phyloP scores from a whole-genome alignment of 768 basidiomycete genomes.

The Chalciporus sphaerocephalus region DNA sequence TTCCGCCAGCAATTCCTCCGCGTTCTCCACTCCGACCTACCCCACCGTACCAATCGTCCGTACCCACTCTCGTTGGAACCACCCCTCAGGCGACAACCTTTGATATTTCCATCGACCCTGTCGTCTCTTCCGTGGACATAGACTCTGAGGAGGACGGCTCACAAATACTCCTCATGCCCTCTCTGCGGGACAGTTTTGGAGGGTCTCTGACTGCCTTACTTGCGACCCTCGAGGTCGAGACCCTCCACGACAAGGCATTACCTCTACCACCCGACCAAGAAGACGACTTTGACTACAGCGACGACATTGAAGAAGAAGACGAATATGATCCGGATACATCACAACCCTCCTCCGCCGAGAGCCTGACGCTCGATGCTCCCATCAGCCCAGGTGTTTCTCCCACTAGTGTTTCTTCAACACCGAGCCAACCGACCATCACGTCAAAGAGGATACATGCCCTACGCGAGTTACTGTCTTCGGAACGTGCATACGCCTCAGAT shows the following conservation, averaged over 20 bases:
- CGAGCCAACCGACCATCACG: constrained; percentile 35
- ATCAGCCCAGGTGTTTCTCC: constrained; percentile 2
- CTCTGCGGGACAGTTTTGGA: constrained; percentile 30
- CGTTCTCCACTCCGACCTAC: constrained; percentile 31
- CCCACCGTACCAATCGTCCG: constrained; percentile 9
- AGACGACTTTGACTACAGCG: constrained; percentile 20
- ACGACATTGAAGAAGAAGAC: constrained; percentile 27
- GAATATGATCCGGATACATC: constrained; percentile 23
- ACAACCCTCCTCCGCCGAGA: constrained; percentile 23
- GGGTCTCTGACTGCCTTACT: constrained; percentile 31
- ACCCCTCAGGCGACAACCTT: constrained; percentile 3
- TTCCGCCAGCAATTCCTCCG: constrained; percentile 28
- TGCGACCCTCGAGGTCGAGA: constrained; percentile 28
- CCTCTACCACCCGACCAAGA: constrained; percentile 29
- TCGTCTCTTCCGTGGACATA: constrained; percentile 2
- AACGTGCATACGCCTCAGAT: constrained; percentile 81
- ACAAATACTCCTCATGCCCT: constrained; percentile 24
- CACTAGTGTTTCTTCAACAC: constrained; percentile 12
- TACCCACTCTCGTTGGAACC: constrained; percentile 23
- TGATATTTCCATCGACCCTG: constrained; percentile 5
- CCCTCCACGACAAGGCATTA: constrained; percentile 29
- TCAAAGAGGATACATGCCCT: constrained; percentile 77
- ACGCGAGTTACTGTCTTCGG: constrained; percentile 72
- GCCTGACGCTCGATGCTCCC: constrained; percentile 20
- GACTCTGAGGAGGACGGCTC: constrained; percentile 5